Base-by-base conservation (phyloP, 768 basidiomycete species). In the Amanita exitialis region DNA sequence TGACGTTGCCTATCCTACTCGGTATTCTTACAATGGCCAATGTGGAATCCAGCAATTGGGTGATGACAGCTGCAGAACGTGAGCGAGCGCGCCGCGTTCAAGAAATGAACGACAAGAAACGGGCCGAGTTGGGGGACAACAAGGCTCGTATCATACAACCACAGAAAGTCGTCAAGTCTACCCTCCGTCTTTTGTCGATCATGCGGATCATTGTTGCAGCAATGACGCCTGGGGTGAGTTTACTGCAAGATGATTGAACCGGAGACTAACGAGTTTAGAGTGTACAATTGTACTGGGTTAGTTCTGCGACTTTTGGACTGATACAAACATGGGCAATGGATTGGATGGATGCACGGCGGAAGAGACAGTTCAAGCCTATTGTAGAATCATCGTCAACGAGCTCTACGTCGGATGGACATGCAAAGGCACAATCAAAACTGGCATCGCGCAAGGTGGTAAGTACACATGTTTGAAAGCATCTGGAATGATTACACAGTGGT, bases 1-100 rank as follows among this genome's bases (percentile, higher is more conserved):
- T 76, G 59, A 66, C 76, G 10, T 62, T 90, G 1, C 89, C 89
- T 2, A 79, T 90, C 46, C 66, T 77, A 2, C 70, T 90, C 18
- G 89, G 89, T 6, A 63, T 90, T 42, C 62, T 88, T 36, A 87
- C 85, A 8, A 72, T 90, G 70, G 83, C 83, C 2, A 90, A 89
- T 55, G 83, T 88, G 9, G 89, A 91, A 60, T 80, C 83, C 6
- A 76, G 80, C 32, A 77, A 77, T 36, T 89, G 85, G 87, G 76
- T 89, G 53, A 70, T 82, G 67, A 78, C 73, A 28, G 72, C 80
- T 3, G 75, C 73, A 13, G 78, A 79, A 55, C 72, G 71, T 35
- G 72, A 77, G 58, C 75, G 74, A 37, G 67, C 74, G 50, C 71
- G 70, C 49, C 64, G 68, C 34, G 68, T 74, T 28, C 73, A 77